A percentile compares a stretch with the other conserved stretches of the same genome.
phyloP scores from a whole-genome alignment of 768 basidiomycete species.

The Suillus decipiens region DNA sequence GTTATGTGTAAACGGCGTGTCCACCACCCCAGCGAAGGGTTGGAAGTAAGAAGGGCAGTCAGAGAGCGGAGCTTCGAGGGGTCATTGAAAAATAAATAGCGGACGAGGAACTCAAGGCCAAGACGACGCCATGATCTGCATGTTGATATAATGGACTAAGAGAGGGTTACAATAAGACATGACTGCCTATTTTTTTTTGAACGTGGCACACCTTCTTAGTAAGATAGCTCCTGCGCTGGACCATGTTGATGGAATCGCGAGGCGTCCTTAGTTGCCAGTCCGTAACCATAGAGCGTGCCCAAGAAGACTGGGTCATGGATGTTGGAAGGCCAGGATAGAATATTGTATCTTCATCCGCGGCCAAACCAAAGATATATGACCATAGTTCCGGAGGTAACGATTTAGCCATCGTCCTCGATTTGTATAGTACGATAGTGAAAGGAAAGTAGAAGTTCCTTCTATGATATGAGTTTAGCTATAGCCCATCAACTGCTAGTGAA shows the following conservation, averaged over 20 bases:
- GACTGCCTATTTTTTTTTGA: neutral
- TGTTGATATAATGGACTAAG: constrained; percentile 66
- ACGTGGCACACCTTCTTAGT: constrained; percentile 62
- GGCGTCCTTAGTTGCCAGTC: constrained; percentile 64
- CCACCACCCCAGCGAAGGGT: constrained; percentile 67
- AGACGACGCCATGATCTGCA: constrained; percentile 64
- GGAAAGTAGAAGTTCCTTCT: neutral
- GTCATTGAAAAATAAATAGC: constrained; percentile 66
- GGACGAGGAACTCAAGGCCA: constrained; percentile 67
- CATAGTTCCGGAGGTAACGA: constrained; percentile 70
- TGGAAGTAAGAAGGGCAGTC: constrained; percentile 51
- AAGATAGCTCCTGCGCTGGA: constrained; percentile 61
- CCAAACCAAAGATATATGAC: constrained; percentile 69
- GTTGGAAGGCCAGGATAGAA: constrained; percentile 63
- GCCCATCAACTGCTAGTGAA: neutral
- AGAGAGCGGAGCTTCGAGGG: constrained; percentile 56
- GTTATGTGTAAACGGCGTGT: constrained; percentile 70
- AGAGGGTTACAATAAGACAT: neutral
- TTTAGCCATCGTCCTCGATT: constrained; percentile 23
- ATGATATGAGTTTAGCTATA: neutral
- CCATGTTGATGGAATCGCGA: constrained; percentile 54
- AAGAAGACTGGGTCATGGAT: constrained; percentile 61
- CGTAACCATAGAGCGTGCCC: constrained; percentile 51
- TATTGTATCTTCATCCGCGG: constrained; percentile 70
- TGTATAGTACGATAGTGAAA: neutral